A percentile compares a stretch with the other conserved stretches of the same genome.
phyloP scores from a whole-genome alignment of 306 rosid species.

The Cicer judaicum region DNA sequence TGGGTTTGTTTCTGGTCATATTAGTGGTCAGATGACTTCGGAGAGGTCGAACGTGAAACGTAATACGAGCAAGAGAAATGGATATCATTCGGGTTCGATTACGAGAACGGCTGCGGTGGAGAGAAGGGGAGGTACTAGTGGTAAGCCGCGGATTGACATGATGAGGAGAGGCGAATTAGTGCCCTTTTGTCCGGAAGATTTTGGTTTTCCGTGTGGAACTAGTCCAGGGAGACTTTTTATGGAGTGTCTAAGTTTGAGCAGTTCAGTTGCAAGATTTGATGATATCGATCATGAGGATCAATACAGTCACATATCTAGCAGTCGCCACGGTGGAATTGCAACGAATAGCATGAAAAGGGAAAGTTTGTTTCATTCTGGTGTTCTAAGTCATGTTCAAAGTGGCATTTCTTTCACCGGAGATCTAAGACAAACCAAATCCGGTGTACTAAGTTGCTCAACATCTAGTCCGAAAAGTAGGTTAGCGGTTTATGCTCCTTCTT shows the following conservation, averaged over 20 bases:
- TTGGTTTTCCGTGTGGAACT: constrained; percentile 73
- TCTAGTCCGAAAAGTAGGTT: constrained; percentile 66
- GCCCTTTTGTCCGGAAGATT: constrained; percentile 58
- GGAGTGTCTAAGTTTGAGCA: constrained; percentile 82
- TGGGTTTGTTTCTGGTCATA: constrained; percentile 44
- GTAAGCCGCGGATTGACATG: constrained; percentile 53
- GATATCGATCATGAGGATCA: constrained; percentile 53
- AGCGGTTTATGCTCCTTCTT: constrained; percentile 62
- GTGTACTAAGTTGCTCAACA: constrained; percentile 50
- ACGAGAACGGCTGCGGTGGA: constrained; percentile 44
- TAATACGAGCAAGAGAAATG: constrained; percentile 51
- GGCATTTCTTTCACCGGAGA: constrained; percentile 54
- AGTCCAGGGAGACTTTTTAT: constrained; percentile 85
- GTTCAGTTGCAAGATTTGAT: constrained; percentile 66
- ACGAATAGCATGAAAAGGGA: constrained; percentile 56
- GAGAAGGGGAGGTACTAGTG: constrained; percentile 51
- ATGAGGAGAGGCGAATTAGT: constrained; percentile 59
- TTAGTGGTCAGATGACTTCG: constrained; percentile 44
- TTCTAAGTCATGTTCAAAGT: constrained; percentile 51
- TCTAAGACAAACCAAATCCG: constrained; percentile 47
- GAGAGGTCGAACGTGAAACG: constrained; percentile 52
- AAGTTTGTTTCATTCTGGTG: constrained; percentile 48
- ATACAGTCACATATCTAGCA: constrained; percentile 53
- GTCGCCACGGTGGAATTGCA: constrained; percentile 45
- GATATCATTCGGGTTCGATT: constrained; percentile 39